A percentile compares a stretch with the other conserved stretches of the same genome.
Evolutionary conservation across 176 grass and related monocot species (phyloP).

Genomic region (Bothriochloa decipiens): DNA sequence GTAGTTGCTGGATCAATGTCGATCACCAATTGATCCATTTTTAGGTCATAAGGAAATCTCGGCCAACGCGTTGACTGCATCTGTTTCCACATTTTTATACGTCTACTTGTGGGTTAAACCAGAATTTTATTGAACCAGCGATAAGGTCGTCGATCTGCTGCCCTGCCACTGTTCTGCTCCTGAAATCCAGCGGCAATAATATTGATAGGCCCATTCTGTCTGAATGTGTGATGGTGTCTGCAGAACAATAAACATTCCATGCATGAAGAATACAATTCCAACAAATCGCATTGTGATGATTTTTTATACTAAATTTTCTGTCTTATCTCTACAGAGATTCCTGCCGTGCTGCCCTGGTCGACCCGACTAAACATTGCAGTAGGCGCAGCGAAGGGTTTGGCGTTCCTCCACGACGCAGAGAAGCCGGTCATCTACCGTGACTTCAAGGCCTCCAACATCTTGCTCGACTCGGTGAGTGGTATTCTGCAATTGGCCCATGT

Average conservation of each 20-base stretch:
- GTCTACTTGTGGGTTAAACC: background rate
- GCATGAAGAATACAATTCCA: background rate
- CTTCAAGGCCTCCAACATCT: constrained; percentile 89
- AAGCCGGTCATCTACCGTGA: constrained; percentile 93
- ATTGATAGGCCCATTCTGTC: background rate
- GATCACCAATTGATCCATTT: constrained; percentile 25
- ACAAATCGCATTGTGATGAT: background rate
- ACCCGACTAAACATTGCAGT: too few relatives aligned
- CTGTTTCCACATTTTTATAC: background rate
- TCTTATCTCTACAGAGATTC: constrained; percentile 48
- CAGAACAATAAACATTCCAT: background rate
- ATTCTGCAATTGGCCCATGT: background rate
- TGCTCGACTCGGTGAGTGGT: constrained; percentile 75
- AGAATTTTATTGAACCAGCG: background rate
- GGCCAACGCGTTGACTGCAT: constrained; percentile 33
- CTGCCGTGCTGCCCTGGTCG: constrained; percentile 58
- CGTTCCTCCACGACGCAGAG: constrained; percentile 84
- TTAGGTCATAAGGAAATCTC: constrained; percentile 21
- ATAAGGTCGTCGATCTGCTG: background rate
- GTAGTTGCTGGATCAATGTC: constrained; percentile 32
- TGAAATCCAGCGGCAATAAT: constrained; percentile 4
- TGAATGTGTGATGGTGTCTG: background rate
- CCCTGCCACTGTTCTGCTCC: constrained; percentile 2
- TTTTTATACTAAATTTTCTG: background rate
- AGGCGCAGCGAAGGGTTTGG: constrained; percentile 77